Percentiles rank a stretch among this genome's conserved stretches.
These are phyloP conservation scores for Podospora pseudoanserina DNA, from an alignment of 495 filamentous ascomycete genomes.

Conservation along the genomic window DNA sequence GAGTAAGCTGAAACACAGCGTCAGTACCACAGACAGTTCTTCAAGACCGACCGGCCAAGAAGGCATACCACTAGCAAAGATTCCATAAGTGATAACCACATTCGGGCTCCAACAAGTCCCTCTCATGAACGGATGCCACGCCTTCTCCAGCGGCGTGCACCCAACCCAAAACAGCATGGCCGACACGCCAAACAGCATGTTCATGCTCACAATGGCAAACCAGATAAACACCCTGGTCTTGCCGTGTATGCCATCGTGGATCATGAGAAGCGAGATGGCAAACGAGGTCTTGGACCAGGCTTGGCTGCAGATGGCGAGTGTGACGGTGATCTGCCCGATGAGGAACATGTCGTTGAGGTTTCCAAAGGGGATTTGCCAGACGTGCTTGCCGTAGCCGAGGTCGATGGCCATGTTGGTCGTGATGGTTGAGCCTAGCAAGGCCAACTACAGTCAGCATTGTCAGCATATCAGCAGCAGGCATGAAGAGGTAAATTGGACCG, in stretches of 20 bases:
- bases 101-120: conserved; percentile 36
- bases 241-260: conserved; percentile 26
- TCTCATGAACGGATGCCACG: conserved; percentile 29
- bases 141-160: conserved; percentile 37
- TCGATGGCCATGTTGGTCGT: conserved; percentile 22
- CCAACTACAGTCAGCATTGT: conserved; percentile 9
- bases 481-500: neutral
- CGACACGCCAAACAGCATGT: conserved; percentile 36
- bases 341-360: conserved; percentile 25
- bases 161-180: conserved; percentile 40
- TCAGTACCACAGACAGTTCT: neutral
- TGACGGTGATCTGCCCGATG: conserved; percentile 24
- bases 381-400: conserved; percentile 31
- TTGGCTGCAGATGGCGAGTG: conserved; percentile 26
- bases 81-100: conserved; percentile 21
- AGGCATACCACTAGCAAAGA: conserved; percentile 27
- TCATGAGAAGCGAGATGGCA: conserved; percentile 27
- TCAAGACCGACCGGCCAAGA: too few relatives aligned
- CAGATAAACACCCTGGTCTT: conserved; percentile 24
- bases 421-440: conserved; percentile 23
- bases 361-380: conserved; percentile 22
- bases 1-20: conserved; percentile 28
- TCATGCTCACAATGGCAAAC: conserved; percentile 37
- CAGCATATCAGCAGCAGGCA: neutral
- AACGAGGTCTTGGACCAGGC: conserved; percentile 37